Conservation (phyloP, 495 filamentous ascomycete species). For the Trichoderma virens region DNA sequence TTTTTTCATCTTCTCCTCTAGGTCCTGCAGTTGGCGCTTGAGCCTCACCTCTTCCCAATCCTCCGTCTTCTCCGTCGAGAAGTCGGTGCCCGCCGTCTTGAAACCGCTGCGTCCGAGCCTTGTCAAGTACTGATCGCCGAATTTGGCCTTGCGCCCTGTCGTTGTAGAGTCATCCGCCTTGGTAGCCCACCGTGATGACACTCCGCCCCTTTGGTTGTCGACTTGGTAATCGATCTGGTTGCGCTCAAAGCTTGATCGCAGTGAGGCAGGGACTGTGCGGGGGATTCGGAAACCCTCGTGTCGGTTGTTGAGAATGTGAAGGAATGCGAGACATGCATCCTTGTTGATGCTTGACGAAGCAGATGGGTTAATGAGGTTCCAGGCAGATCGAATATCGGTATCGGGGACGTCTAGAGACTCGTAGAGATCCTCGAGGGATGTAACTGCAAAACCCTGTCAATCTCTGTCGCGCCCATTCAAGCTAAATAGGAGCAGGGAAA, state of each 20-base stretch:
- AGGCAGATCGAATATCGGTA: conserved; percentile 85
- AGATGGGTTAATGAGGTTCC: conserved; percentile 94
- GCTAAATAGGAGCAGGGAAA: neutral
- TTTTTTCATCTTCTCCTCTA: conserved; percentile 74
- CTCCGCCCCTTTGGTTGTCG: conserved; percentile 54
- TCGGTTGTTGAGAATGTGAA: conserved; percentile 90
- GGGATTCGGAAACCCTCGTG: conserved; percentile 95
- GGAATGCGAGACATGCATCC: conserved; percentile 86
- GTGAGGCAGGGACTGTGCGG: conserved; percentile 79
- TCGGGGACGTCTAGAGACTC: conserved; percentile 89
- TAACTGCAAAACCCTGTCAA: conserved; percentile 44
- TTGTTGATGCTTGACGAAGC: conserved; percentile 75
- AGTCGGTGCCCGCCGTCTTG: conserved; percentile 76
- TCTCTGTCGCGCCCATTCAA: neutral
- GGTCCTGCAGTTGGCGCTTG: conserved; percentile 79
- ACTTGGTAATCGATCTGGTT: conserved; percentile 93
- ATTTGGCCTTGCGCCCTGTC: conserved; percentile 87
- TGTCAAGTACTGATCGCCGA: conserved; percentile 92
- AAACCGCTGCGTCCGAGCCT: conserved; percentile 74
- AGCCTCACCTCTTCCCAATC: conserved; percentile 97
- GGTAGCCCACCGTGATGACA: conserved; percentile 57
- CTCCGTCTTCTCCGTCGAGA: conserved; percentile 62
- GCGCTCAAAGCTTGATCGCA: conserved; percentile 85
- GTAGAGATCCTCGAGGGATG: conserved; percentile 75
- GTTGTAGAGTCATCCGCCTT: conserved; percentile 63